Base-by-base conservation (phyloP, 208 protist species). In the Leptomonas pyrrhocoris region DNA sequence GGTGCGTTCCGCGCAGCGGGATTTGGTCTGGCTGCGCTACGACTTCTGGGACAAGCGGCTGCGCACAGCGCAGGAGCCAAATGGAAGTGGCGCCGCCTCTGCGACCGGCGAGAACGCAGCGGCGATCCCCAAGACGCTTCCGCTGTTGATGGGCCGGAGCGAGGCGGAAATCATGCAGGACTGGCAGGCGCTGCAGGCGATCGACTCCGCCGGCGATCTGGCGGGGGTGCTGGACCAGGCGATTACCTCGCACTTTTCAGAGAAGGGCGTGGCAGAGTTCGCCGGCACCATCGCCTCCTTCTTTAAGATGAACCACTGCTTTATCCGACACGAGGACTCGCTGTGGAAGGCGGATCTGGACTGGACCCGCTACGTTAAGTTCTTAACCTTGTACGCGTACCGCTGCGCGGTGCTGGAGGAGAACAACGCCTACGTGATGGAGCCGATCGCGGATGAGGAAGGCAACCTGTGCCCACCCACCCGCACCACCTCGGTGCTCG, bases 301-400 rank as follows among this genome's bases (percentile, higher is more conserved):
- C 60, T 95, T 90, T 53, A 13, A 40, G 19, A 73, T 77, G 36
- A 88, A 83, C 64, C 67, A 60, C 31, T 65, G 62, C 43, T 92
- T 94, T 56, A 49, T 94, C 57, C 23, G 57, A 13, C 56, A 90
- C 65, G 83, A 86, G 68, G 49, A 59, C 30, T 55, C 57, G 8
- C 61, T 94, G 23, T 73, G 61, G 58, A 77, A 72, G 58, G 59
- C 72, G 0, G 64, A 71, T 42, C 72, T 77, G 27, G 85, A 93
- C 67, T 94, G 86, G 85, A 87, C 61, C 19, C 81, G 86, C 5
- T 96, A 96, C 62, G 85, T 92, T 18, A 94, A 96, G 81, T 96
- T 87, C 64, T 59, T 96, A 7, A 85, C 88, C 6, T 79, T 96
- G n/a, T 93, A 89, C 69, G 86, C 91, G 1, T 86, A 90, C 43